A percentile compares a stretch with the other conserved stretches of the same genome.
These are phyloP conservation scores for Paspalum notatum DNA, from an alignment of 176 grass and related monocot genomes.

Conservation along the genomic window DNA sequence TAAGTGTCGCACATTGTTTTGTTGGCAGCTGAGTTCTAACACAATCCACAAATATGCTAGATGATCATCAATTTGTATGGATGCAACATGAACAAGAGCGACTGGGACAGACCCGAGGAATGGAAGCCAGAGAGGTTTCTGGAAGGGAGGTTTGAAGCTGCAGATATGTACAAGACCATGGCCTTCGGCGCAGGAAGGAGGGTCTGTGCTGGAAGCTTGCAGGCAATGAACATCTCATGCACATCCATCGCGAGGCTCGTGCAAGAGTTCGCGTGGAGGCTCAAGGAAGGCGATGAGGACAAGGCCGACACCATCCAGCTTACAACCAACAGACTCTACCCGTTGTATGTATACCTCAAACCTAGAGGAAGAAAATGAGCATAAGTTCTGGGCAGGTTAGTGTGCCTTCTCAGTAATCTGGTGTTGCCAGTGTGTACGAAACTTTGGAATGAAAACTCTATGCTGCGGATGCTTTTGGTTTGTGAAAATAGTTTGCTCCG, in stretches of 20 bases:
- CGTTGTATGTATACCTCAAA: conserved; percentile 55
- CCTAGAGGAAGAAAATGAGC: conserved; percentile 47
- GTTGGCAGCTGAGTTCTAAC: not conserved
- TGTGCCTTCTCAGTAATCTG: not conserved
- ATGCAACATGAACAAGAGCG: conserved; percentile 84
- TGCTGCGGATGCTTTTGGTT: not conserved
- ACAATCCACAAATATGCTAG: conserved; percentile 6
- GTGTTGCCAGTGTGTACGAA: not conserved
- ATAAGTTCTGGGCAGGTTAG: not conserved
- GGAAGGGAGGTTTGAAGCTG: conserved; percentile 42
- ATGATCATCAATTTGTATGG: conserved; percentile 81
- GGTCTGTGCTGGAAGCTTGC: conserved; percentile 61
- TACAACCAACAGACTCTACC: conserved; percentile 64
- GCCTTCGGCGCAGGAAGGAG: conserved; percentile 82
- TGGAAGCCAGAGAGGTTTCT: conserved; percentile 90
- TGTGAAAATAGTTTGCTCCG: not conserved
- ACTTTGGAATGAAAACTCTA: not conserved
- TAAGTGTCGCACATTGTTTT: not conserved
- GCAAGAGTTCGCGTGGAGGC: conserved; percentile 76
- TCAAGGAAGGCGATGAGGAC: conserved; percentile 72
- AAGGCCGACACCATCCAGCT: conserved; percentile 72
- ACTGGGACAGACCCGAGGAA: conserved; percentile 66
- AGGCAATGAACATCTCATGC: conserved; percentile 66
- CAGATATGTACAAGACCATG: conserved; percentile 75
- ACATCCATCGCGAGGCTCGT: conserved; percentile 63